Conservation (phyloP, 805 yeast species). For the Pichia cabralensis region DNA sequence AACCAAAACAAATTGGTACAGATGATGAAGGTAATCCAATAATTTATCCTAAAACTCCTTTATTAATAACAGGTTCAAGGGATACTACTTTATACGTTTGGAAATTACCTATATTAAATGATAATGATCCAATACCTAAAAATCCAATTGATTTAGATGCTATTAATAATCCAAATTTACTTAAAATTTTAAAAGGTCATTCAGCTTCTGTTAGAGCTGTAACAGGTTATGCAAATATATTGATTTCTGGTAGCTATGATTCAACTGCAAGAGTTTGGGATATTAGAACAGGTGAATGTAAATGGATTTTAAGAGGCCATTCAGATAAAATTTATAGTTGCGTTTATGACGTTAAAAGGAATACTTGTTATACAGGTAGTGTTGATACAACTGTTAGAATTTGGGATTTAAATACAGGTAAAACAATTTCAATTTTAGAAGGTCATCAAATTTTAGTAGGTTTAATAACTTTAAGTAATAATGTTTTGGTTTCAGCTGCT, state of each 20-base stretch:
- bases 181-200: constrained; percentile 66
- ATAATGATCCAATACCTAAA: constrained; percentile 7
- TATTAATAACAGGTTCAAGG: constrained; percentile 77
- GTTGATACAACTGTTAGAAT: constrained; percentile 82
- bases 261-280: constrained; percentile 90
- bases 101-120: constrained; percentile 50
- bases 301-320: constrained; percentile 72
- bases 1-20: constrained; percentile 54
- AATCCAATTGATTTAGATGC: constrained; percentile 28
- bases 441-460: constrained; percentile 93
- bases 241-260: constrained; percentile 88
- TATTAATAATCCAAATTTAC: constrained; percentile 48
- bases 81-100: constrained; percentile 74
- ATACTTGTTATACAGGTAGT: constrained; percentile 82
- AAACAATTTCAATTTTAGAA: constrained; percentile 55
- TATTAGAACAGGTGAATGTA: constrained; percentile 61
- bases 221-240: constrained; percentile 72
- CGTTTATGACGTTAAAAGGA: constrained; percentile 63
- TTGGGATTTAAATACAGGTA: constrained; percentile 81
- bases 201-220: constrained; percentile 77
- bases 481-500: constrained; percentile 83
- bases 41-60: constrained; percentile 51
- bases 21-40: constrained; percentile 49
- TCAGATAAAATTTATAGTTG: constrained; percentile 84
- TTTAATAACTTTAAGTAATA: constrained; percentile 63